Base-by-base conservation (phyloP, 2,329 filamentous ascomycete species). In the Dactylonectria macrodidyma region DNA sequence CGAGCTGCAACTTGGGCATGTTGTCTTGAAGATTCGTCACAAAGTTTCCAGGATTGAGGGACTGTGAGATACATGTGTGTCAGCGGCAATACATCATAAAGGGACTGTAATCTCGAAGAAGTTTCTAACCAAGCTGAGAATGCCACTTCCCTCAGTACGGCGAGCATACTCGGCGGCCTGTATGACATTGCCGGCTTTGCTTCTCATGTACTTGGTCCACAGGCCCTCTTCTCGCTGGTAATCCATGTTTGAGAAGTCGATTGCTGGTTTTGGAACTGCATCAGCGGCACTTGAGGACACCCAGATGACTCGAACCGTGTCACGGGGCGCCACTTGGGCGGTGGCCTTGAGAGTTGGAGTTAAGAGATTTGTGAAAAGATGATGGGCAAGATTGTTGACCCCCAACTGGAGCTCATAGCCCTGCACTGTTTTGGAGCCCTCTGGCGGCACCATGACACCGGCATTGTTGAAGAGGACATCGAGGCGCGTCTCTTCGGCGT, bases 391-490 rank as follows among this genome's bases (percentile, higher is more conserved):
- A 52, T 81, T 81, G 59, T 84, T 84, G 1, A 78, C 78, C 36
- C 82, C 82, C 24, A 84, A 78, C 71, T 84, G 83, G n/a, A 84
- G 77, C 71, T 84, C 83, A 59, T 84, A 80, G 3, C 80, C 78
- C 58, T 84, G 83, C 8, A 75, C 77, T 2, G 83, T 84, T 75
- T 78, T 79, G 26, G 77, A 80, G 0, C 80, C 82, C 14, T 76
- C 73, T 0, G 84, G 82, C 1, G 82, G 77, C 3, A 73, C 73
- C 79, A 85, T 84, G 38, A 85, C 77, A 9, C 80, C 84, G 0
- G 84, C 84, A 75, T 86, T 86, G 68, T 86, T 83, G 71, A 83
- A 80, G 14, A 86, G 67, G 1, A 84, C 71, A 65, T 86, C 80
- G 1, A 86, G 75, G 9, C 72, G 75, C 0, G 44, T 67, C 57